Evolutionary conservation across 2,329 filamentous ascomycete species (phyloP).

Genomic region (Epichloe scottii): DNA sequence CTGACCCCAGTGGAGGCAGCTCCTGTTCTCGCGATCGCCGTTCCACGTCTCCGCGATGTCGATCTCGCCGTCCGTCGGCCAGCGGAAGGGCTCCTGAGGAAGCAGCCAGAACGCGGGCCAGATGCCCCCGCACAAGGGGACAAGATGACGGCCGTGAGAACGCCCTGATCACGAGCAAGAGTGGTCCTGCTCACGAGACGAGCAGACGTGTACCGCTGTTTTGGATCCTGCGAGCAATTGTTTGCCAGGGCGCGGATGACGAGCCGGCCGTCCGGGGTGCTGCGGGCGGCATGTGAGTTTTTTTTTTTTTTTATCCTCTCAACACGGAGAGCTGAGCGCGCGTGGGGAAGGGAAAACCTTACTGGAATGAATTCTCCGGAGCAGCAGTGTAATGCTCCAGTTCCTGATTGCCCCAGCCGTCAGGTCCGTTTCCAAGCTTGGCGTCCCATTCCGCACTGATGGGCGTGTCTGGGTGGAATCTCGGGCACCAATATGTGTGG

Average conservation of each 20-base stretch:
- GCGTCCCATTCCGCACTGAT: constrained; percentile 40
- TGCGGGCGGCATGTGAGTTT: constrained; percentile 8
- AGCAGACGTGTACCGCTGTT: constrained; percentile 39
- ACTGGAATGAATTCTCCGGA: constrained; percentile 40
- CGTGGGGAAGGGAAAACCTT: too few relatives aligned
- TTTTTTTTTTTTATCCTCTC: too few relatives aligned
- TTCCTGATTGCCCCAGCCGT: constrained; percentile 52
- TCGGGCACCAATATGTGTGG: constrained; percentile 38
- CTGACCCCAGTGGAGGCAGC: constrained; percentile 48
- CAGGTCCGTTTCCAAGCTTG: constrained; percentile 40
- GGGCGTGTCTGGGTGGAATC: constrained; percentile 32
- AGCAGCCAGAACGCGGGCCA: constrained; percentile 53
- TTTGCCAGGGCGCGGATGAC: constrained; percentile 38
- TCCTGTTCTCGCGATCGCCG: constrained; percentile 39
- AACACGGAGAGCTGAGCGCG: too few relatives aligned
- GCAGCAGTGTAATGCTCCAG: constrained; percentile 42
- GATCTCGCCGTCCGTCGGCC: constrained; percentile 47
- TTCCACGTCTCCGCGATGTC: constrained; percentile 53
- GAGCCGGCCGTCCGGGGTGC: constrained; percentile 35
- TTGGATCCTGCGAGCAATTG: constrained; percentile 17
- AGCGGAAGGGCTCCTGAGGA: constrained; percentile 42
- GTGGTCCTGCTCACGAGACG: constrained; percentile 41
- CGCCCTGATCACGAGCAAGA: constrained; percentile 37
- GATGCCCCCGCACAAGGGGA: constrained; percentile 42
- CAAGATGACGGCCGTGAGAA: constrained; percentile 36